phyloP scores from a whole-genome alignment of 73 alveolate species.

The Stentor coeruleus region DNA sequence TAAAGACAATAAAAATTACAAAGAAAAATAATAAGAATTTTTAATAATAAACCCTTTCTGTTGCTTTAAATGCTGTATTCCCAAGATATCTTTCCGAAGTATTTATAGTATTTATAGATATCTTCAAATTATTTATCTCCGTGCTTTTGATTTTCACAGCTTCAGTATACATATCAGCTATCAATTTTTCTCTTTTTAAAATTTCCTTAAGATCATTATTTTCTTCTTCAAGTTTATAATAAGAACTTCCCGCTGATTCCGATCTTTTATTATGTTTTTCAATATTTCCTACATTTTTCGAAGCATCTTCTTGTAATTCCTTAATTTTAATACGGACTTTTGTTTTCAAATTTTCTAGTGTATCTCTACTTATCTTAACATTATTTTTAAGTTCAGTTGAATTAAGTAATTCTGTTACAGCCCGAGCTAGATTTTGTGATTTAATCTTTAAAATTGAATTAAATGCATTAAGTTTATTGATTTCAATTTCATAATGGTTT shows the following conservation, averaged over 20 bases:
- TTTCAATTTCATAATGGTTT: not conserved
- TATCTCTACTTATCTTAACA: no score
- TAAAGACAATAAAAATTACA: no score
- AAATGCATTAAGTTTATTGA: not conserved
- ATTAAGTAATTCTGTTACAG: no score
- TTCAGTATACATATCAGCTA: not conserved
- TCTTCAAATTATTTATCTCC: not conserved
- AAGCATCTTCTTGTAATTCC: no score
- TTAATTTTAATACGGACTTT: no score
- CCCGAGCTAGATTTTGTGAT: no score
- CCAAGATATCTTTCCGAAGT: not conserved
- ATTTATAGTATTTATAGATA: not conserved
- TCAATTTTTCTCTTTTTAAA: not conserved
- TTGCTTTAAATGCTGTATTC: not conserved
- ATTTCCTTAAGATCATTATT: not conserved
- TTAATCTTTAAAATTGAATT: not conserved
- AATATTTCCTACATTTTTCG: no score
- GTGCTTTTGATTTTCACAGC: not conserved
- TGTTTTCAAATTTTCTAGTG: no score
- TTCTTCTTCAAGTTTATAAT: not conserved
- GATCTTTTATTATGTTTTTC: no score
- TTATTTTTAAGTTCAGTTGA: no score
- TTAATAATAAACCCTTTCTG: not conserved
- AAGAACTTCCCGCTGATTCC: no score
- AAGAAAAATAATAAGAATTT: no score